phyloP scores from a whole-genome alignment of 208 protist species.

The Phytomonas serpens region DNA sequence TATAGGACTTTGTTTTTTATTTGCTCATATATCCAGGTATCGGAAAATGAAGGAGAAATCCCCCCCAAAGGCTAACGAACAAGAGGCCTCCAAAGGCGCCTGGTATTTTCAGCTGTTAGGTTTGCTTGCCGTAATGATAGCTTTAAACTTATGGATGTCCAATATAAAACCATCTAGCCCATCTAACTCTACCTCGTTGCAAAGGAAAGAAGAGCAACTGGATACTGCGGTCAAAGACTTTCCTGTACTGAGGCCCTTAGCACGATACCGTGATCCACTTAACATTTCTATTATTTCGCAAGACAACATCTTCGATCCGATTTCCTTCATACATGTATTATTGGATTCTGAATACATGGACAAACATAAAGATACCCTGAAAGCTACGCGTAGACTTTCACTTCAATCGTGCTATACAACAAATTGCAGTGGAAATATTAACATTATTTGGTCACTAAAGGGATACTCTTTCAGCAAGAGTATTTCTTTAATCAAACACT shows the following conservation, averaged over 20 bases:
- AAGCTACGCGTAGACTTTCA: slow-evolving; percentile 18
- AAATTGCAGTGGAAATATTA: slow-evolving; percentile 22
- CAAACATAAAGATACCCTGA: slow-evolving; percentile 9
- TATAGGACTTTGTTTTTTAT: background rate
- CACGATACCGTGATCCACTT: slow-evolving; percentile 18
- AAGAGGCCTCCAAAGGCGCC: background rate
- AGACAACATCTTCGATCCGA: slow-evolving; percentile 15
- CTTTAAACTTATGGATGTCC: background rate
- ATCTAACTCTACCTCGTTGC: background rate
- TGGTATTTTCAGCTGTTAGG: background rate
- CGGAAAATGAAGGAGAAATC: background rate
- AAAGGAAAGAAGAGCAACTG: background rate
- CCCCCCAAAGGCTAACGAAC: background rate
- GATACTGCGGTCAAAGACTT: background rate
- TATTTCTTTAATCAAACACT: slow-evolving; percentile 21
- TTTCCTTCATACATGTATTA: slow-evolving; percentile 17
- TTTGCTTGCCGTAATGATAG: background rate
- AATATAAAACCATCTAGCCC: background rate
- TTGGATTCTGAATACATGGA: slow-evolving; percentile 17
- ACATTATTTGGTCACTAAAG: slow-evolving; percentile 19
- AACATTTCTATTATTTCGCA: slow-evolving; percentile 14
- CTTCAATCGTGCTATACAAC: slow-evolving; percentile 15
- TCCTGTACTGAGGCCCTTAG: slow-evolving; percentile 11
- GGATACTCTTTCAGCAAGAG: slow-evolving; percentile 20
- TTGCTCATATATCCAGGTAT: background rate